Evolutionary conservation across 148 eudicot genomes (phyloP).

Genomic region (Rhododendron molle): DNA sequence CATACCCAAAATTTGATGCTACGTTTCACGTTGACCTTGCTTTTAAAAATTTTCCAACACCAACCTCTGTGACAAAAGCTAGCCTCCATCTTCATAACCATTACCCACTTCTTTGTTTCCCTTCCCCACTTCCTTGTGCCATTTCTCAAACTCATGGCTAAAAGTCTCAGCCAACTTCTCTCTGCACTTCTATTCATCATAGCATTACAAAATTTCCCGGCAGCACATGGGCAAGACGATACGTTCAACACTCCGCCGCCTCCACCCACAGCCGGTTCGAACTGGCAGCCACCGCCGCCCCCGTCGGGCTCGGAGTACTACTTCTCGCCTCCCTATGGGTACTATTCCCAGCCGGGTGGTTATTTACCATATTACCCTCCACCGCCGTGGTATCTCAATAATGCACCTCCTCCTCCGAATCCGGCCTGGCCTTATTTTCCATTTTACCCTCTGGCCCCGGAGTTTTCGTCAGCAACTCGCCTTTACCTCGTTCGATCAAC

Average conservation of each 20-base stretch:
- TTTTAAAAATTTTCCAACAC: neutral
- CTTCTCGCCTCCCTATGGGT: neutral
- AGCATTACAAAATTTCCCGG: neutral
- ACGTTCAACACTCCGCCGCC: neutral
- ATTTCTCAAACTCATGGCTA: constrained; percentile 3
- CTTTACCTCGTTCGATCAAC: neutral
- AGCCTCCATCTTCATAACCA: constrained; percentile 14
- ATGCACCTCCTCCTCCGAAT: constrained; percentile 19
- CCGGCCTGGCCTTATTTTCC: constrained; percentile 16
- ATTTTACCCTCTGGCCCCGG: neutral
- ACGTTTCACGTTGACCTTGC: constrained; percentile 13
- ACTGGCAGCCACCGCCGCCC: too few species aligned
- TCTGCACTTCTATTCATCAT: neutral
- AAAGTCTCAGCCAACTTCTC: neutral
- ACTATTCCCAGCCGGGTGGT: constrained; percentile 9
- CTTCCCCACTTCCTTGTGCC: neutral
- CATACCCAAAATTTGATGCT: neutral
- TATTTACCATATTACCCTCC: constrained; percentile 7
- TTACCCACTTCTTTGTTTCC: constrained; percentile 4
- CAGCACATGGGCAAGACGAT: neutral
- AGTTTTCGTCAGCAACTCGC: neutral
- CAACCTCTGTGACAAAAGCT: constrained; percentile 13
- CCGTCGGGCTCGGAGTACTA: neutral
- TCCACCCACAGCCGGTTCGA: neutral
- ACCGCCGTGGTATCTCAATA: constrained; percentile 3